Percentiles rank a stretch among this genome's conserved stretches.
Evolutionary conservation across 441 rosid species (phyloP).

Genomic region (Erysimum pusillum): DNA sequence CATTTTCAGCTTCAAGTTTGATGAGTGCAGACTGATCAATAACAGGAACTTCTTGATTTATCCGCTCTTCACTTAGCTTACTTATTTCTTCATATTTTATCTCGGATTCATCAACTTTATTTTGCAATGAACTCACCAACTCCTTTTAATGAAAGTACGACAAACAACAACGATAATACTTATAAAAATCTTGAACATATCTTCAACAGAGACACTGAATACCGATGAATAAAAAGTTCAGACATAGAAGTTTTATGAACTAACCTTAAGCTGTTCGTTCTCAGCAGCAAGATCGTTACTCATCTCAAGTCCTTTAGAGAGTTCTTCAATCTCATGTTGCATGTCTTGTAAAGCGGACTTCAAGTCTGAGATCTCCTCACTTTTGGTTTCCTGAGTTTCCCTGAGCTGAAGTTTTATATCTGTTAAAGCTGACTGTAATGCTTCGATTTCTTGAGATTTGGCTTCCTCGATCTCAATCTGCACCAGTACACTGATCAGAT

Average conservation of each 20-base stretch:
- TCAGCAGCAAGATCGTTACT: constrained; percentile 48
- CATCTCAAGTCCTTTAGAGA: constrained; percentile 51
- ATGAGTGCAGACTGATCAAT: constrained; percentile 61
- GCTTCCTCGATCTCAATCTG: constrained; percentile 64
- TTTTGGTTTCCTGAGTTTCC: constrained; percentile 69
- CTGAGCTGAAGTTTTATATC: constrained; percentile 41
- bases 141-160: constrained; percentile 34
- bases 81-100: constrained; percentile 53
- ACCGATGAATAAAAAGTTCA: constrained; percentile 18
- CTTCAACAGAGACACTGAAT: constrained; percentile 11
- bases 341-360: constrained; percentile 75
- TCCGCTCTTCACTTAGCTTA: constrained; percentile 52
- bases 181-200: constrained; percentile 21
- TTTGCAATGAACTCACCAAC: constrained; percentile 46
- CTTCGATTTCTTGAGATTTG: constrained; percentile 75
- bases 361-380: constrained; percentile 74
- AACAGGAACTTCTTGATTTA: constrained; percentile 60
- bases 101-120: constrained; percentile 35
- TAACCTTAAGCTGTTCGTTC: constrained; percentile 55
- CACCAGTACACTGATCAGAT: constrained; percentile 30
- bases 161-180: constrained; percentile 12
- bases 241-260: constrained; percentile 17
- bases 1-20: constrained; percentile 82
- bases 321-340: constrained; percentile 59
- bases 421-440: constrained; percentile 60